phyloP scores from a whole-genome alignment of 1,284 basidiomycete genomes.

The Pyrrhoderma noxium region DNA sequence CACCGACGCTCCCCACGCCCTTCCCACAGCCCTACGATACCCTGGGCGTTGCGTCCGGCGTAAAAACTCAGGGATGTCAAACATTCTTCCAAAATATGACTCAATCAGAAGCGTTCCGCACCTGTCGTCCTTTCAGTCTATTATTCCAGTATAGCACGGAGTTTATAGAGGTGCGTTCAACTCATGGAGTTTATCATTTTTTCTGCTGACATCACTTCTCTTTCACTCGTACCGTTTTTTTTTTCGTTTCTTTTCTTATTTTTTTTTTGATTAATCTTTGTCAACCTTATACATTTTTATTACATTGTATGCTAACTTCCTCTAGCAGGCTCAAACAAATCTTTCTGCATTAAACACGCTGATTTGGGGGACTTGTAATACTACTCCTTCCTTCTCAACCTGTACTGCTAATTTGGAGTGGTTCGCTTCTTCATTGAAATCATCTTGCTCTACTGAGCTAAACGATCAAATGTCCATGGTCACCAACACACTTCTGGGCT shows the following conservation, averaged over 20 bases:
- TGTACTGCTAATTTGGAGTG: slow-evolving; percentile 57
- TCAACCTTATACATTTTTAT: neutral
- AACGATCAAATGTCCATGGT: slow-evolving; percentile 43
- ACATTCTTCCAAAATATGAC: slow-evolving; percentile 72
- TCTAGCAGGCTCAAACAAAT: slow-evolving; percentile 53
- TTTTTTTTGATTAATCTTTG: slow-evolving; percentile 1
- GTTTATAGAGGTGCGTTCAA: slow-evolving; percentile 48
- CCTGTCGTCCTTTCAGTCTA: slow-evolving; percentile 71
- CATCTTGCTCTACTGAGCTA: slow-evolving; percentile 48
- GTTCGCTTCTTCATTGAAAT: slow-evolving; percentile 43
- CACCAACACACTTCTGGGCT: slow-evolving; percentile 41
- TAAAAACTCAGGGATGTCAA: slow-evolving; percentile 55
- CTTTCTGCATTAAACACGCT: slow-evolving; percentile 57
- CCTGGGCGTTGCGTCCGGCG: slow-evolving; percentile 47
- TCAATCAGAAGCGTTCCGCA: slow-evolving; percentile 45
- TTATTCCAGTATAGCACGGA: slow-evolving; percentile 50
- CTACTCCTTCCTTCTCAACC: slow-evolving; percentile 36
- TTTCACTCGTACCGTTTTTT: slow-evolving; percentile 12
- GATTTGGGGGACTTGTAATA: slow-evolving; percentile 74
- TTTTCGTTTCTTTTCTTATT: neutral
- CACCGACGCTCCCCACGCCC: slow-evolving; percentile 53
- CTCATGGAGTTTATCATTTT: neutral
- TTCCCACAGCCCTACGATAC: slow-evolving; percentile 73
- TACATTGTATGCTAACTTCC: slow-evolving; percentile 12
- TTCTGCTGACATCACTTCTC: slow-evolving; percentile 4